Percentiles rank a stretch among this genome's conserved stretches.
Conservation (phyloP, 208 protist genomes). For the Entamoeba dispar region DNA sequence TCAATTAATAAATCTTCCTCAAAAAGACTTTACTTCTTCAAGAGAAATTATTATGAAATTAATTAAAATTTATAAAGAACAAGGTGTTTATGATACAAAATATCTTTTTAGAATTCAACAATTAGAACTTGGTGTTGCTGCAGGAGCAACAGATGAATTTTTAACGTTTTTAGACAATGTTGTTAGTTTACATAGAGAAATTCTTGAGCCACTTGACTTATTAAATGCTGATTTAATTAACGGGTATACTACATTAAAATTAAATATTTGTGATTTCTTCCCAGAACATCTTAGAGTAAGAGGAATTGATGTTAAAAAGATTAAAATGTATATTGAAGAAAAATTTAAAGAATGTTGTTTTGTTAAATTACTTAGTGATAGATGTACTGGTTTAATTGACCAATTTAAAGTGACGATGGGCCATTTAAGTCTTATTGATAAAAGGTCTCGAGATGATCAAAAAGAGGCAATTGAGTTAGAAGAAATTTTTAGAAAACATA, state of each 20-base stretch:
- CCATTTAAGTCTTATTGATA: not conserved
- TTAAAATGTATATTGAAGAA: not conserved
- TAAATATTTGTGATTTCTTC: not conserved
- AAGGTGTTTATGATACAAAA: not conserved
- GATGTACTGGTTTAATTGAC: not conserved
- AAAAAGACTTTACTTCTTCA: not conserved
- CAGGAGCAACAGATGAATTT: not conserved
- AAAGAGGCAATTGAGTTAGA: not conserved
- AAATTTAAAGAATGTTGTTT: not conserved
- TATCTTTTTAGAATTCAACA: not conserved
- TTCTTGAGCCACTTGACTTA: not conserved
- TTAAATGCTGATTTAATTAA: not conserved
- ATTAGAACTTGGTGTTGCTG: not conserved
- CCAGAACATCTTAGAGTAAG: not conserved
- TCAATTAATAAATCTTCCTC: not conserved
- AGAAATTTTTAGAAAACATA: not conserved
- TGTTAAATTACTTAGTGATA: not conserved
- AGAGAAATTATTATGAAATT: not conserved
- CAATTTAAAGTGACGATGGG: not conserved
- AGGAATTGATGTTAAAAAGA: not conserved
- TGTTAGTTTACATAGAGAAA: not conserved
- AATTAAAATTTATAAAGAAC: not conserved
- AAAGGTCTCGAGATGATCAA: not conserved
- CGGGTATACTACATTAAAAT: not conserved
- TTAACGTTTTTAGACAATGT: not conserved